Percentiles rank a stretch among this genome's conserved stretches.
These are phyloP conservation scores for Emmonsiellopsis sp. DNA, from an alignment of 2,329 filamentous ascomycete species.

Conservation along the genomic window DNA sequence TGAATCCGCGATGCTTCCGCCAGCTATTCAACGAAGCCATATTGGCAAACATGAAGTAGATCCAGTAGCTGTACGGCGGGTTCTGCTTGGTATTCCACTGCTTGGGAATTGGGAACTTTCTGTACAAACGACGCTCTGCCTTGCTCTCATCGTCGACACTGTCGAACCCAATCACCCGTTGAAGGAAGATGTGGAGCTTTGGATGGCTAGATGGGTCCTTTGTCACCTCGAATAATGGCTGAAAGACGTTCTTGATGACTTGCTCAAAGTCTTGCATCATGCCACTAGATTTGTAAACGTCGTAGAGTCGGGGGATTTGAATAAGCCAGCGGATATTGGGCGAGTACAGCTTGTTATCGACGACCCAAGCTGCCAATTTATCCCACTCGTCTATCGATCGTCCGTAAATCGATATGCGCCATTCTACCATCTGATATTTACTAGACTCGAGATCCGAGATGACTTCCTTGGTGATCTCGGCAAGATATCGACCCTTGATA, in stretches of 20 bases:
- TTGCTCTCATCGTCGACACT: constrained; percentile 99
- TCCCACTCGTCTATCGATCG: constrained; percentile 92
- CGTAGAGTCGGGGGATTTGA: constrained; percentile 87
- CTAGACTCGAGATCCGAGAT: constrained; percentile 94
- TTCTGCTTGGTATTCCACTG: constrained; percentile 90
- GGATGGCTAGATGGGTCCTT: constrained; percentile 77
- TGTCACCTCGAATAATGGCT: constrained; percentile 90
- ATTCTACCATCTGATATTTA: constrained; percentile 99
- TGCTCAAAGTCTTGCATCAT: constrained; percentile 87
- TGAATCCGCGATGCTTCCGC: constrained; percentile 86
- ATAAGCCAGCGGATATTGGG: constrained; percentile 97
- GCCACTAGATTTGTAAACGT: constrained; percentile 84
- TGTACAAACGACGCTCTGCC: constrained; percentile 83
- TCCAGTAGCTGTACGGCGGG: constrained; percentile 97
- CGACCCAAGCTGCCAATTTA: constrained; percentile 91
- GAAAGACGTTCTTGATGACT: constrained; percentile 82
- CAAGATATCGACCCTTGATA: constrained; percentile 89
- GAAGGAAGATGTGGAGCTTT: constrained; percentile 88
- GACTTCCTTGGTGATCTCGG: constrained; percentile 96
- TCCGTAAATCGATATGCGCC: constrained; percentile 96
- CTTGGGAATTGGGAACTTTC: constrained; percentile 85
- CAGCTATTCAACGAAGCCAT: constrained; percentile 86
- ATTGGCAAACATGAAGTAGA: constrained; percentile 94
- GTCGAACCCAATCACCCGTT: constrained; percentile 93
- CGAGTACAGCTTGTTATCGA: constrained; percentile 96